A percentile compares a stretch with the other conserved stretches of the same genome.
These are phyloP conservation scores for Scleromitrula shiraiana DNA, from an alignment of 2,329 filamentous ascomycete genomes.

Conservation along the genomic window DNA sequence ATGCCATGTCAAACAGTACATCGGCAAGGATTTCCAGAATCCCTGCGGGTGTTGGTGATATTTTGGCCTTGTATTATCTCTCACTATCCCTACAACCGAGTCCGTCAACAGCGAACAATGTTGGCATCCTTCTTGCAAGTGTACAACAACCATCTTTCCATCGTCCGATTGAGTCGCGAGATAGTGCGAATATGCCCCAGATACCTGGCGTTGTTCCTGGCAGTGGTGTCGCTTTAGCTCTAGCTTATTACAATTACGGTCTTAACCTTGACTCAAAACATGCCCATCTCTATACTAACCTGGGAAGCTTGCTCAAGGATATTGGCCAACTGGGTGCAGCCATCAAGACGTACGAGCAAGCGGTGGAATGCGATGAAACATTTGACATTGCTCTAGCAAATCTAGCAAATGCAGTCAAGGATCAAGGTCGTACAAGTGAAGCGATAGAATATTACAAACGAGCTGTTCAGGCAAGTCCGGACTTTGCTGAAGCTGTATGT, in stretches of 20 bases:
- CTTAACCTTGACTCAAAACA: constrained; percentile 78
- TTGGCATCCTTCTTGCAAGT: constrained; percentile 91
- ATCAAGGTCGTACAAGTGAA: constrained; percentile 85
- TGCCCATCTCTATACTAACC: constrained; percentile 92
- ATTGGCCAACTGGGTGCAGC: constrained; percentile 87
- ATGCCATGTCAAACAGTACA: constrained; percentile 67
- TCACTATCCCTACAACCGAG: constrained; percentile 92
- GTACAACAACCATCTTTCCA: constrained; percentile 62
- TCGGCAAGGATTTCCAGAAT: constrained; percentile 46
- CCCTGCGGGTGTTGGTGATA: constrained; percentile 77
- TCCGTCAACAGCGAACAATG: constrained; percentile 95
- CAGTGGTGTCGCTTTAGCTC: constrained; percentile 77
- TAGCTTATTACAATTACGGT: constrained; percentile 94
- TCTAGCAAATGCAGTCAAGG: constrained; percentile 94
- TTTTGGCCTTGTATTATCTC: constrained; percentile 88
- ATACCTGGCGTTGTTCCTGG: constrained; percentile 78
- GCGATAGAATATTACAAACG: constrained; percentile 88
- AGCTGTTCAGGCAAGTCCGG: constrained; percentile 83
- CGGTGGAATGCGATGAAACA: constrained; percentile 82
- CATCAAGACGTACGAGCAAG: constrained; percentile 95
- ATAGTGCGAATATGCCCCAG: constrained; percentile 32
- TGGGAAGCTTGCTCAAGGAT: constrained; percentile 91
- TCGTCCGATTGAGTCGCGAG: constrained; percentile 26
- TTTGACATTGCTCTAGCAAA: constrained; percentile 98
- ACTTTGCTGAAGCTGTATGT: constrained; percentile 95